Conservation (phyloP, 352 stramenopile species). For the Globisporangium sylvaticum region DNA sequence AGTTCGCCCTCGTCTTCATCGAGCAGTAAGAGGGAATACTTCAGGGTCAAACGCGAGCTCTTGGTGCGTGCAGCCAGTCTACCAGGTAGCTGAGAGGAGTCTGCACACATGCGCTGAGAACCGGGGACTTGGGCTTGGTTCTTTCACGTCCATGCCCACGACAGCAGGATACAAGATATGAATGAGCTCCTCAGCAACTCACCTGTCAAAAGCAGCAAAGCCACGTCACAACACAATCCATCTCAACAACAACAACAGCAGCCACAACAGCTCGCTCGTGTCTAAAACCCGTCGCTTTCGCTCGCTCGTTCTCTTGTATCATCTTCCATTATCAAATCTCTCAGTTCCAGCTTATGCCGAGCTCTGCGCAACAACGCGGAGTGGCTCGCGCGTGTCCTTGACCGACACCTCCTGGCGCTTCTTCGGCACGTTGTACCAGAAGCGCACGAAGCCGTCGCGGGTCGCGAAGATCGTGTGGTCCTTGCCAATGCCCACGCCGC, state of each 20-base stretch:
- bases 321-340: slow-evolving; percentile 12
- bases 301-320: slow-evolving; percentile 4
- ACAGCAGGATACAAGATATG: neutral
- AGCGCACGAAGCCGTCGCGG: slow-evolving; percentile 85
- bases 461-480: slow-evolving; percentile 93
- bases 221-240: neutral
- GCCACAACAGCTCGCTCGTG: neutral
- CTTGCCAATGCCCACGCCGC: slow-evolving; percentile 92
- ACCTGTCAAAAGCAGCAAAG: neutral
- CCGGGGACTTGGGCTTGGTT: neutral
- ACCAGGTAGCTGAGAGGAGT: neutral
- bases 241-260: neutral
- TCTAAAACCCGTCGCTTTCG: slow-evolving; percentile 2
- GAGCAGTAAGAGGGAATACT: neutral
- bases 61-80: neutral
- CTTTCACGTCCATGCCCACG: neutral
- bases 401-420: slow-evolving; percentile 86
- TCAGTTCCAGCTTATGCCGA: slow-evolving; percentile 13
- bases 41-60: neutral
- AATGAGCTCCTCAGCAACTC: neutral
- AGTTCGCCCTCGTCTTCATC: neutral
- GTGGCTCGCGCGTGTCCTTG: slow-evolving; percentile 64
- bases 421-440: slow-evolving; percentile 87
- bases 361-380: slow-evolving; percentile 24
- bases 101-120: neutral